These are phyloP conservation scores for Scedosporium boydii DNA, from an alignment of 2,329 filamentous ascomycete species.

Conservation along the genomic window DNA sequence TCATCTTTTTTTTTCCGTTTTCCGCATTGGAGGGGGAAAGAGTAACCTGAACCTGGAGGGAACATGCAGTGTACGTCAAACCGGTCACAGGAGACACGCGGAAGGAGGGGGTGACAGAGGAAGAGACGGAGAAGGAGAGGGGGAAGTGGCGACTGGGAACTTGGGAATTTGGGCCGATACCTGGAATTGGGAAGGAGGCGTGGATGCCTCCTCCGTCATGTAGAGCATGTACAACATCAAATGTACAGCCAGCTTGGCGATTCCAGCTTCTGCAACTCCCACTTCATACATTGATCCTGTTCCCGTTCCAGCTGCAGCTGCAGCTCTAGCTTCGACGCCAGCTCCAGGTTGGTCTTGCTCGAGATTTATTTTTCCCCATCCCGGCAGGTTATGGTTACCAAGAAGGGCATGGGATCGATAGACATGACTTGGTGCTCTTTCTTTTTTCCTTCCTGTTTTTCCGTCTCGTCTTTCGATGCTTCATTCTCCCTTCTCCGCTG, in stretches of 20 bases:
- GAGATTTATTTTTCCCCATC: not conserved
- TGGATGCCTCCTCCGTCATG: too few relatives aligned
- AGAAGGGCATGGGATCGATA: too few relatives aligned
- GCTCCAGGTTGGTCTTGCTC: not conserved
- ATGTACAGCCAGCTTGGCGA: too few relatives aligned
- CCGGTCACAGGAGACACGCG: not conserved
- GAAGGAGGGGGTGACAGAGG: not conserved
- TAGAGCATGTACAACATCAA: too few relatives aligned
- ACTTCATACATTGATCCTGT: too few relatives aligned
- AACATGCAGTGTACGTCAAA: not conserved
- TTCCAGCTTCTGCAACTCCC: too few relatives aligned
- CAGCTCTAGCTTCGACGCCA: not conserved
- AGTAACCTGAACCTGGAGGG: not conserved
- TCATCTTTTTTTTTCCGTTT: not conserved
- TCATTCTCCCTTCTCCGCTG: too few relatives aligned
- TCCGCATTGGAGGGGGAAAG: not conserved
- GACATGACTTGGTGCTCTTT: too few relatives aligned
- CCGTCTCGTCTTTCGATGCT: too few relatives aligned
- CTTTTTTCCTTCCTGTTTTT: too few relatives aligned
- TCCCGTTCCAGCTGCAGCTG: not conserved
- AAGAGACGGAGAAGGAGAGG: not conserved
- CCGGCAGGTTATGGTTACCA: too few relatives aligned
- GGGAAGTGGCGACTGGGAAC: not conserved
- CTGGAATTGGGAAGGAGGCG: too few relatives aligned
- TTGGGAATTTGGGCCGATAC: not conserved